Evolutionary conservation across 2,329 filamentous ascomycete genomes (phyloP).

Genomic region (Arthrinium phaeospermum): DNA sequence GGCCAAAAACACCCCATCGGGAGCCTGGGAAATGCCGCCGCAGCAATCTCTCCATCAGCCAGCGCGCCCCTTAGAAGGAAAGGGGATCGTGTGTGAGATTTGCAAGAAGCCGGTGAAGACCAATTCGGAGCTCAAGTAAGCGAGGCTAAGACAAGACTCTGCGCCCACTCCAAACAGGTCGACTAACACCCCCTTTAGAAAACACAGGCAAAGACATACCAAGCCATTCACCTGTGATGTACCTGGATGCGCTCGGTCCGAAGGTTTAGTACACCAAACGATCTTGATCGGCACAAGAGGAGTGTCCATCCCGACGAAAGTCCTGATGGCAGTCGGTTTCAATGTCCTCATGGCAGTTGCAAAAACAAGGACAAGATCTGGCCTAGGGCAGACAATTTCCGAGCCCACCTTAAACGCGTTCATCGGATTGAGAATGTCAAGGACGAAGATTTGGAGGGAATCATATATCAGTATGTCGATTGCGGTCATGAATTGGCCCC

Average conservation of each 20-base stretch:
- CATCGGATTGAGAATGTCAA: conserved; percentile 53
- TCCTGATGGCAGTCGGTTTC: conserved; percentile 58
- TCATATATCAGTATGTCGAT: neutral
- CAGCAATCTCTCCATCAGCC: neutral
- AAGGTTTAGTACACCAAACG: conserved; percentile 80
- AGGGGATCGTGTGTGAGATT: conserved; percentile 40
- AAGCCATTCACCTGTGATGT: conserved; percentile 70
- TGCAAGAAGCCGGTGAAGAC: conserved; percentile 54
- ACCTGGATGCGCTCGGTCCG: conserved; percentile 58
- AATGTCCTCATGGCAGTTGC: conserved; percentile 64
- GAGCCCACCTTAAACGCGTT: conserved; percentile 74
- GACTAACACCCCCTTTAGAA: conserved; percentile 56
- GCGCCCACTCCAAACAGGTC: neutral
- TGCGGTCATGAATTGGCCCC: neutral
- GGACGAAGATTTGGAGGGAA: conserved; percentile 45
- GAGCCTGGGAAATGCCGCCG: neutral
- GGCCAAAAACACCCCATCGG: neutral
- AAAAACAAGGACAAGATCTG: conserved; percentile 70
- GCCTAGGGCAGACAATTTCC: conserved; percentile 87
- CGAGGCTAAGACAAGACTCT: conserved; percentile 18
- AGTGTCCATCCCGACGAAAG: conserved; percentile 66
- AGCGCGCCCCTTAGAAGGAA: conserved; percentile 24
- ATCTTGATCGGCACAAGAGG: conserved; percentile 78
- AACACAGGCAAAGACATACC: conserved; percentile 73
- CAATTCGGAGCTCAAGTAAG: conserved; percentile 62